Evolutionary conservation across 2,329 filamentous ascomycete species (phyloP).

Genomic region (Plenodomus tracheiphilus): DNA sequence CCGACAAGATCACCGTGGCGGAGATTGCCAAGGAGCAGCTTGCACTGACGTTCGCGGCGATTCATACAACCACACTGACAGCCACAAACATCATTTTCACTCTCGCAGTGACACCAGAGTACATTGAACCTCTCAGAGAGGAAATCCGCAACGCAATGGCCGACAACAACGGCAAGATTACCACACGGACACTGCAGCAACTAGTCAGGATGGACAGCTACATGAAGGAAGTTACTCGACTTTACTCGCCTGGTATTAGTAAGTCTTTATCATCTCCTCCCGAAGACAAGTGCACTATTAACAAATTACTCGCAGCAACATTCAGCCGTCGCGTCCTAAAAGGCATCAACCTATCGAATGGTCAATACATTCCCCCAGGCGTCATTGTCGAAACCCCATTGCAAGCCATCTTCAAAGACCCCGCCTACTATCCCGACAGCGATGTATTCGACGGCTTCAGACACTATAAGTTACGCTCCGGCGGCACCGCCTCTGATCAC

Average conservation of each 20-base stretch:
- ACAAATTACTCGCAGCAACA: conserved; percentile 31
- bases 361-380: conserved; percentile 50
- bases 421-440: conserved; percentile 21
- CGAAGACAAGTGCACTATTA: neutral
- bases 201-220: conserved; percentile 43
- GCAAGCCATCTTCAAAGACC: conserved; percentile 32
- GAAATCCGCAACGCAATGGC: conserved; percentile 46
- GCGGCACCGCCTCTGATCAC: conserved; percentile 23
- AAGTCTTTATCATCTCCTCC: conserved; percentile 4
- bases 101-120: conserved; percentile 42
- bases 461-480: conserved; percentile 32
- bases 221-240: conserved; percentile 41
- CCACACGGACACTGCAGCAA: conserved; percentile 33
- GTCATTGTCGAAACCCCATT: conserved; percentile 37
- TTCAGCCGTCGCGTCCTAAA: conserved; percentile 57
- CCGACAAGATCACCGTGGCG: conserved; percentile 7
- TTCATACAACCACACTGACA: conserved; percentile 36
- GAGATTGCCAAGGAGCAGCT: conserved; percentile 22
- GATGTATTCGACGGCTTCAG: conserved; percentile 39
- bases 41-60: conserved; percentile 33
- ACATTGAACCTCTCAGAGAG: conserved; percentile 48
- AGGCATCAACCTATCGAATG: conserved; percentile 58
- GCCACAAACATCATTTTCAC: conserved; percentile 35
- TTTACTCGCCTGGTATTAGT: conserved; percentile 29
- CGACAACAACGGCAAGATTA: conserved; percentile 39